phyloP scores from a whole-genome alignment of 2,329 filamentous ascomycete species.

The Cercospora berteroae region DNA sequence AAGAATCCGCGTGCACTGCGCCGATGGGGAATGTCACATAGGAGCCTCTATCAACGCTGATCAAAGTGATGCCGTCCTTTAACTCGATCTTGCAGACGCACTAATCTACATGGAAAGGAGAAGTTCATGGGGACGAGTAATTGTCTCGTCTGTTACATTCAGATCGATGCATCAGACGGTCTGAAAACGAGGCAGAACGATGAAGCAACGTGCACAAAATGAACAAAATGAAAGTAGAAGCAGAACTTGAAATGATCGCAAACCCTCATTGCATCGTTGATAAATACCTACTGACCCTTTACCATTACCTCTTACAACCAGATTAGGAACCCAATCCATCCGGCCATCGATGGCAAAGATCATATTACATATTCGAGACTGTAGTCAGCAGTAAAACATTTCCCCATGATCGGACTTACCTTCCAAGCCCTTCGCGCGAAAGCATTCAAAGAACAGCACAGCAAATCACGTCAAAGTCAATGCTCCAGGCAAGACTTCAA shows the following conservation, averaged over 20 bases:
- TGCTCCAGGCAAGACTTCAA: neutral
- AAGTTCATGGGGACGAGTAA: neutral
- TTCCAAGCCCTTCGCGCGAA: neutral
- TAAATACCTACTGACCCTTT: neutral
- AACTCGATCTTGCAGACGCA: neutral
- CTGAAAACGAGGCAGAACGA: neutral
- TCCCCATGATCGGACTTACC: constrained; percentile 4
- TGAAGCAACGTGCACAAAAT: neutral
- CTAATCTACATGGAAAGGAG: neutral
- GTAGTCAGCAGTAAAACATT: neutral
- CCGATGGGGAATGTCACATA: neutral
- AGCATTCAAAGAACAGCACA: neutral
- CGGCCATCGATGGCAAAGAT: neutral
- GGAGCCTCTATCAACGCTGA: neutral
- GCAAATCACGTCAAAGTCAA: neutral
- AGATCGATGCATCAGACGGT: neutral
- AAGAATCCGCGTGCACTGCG: neutral
- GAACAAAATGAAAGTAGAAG: neutral
- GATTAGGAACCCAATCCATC: constrained; percentile 10
- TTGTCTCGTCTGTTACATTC: neutral
- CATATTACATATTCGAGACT: neutral
- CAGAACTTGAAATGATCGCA: neutral
- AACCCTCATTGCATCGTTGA: neutral
- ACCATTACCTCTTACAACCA: neutral
- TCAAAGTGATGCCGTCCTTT: neutral